A percentile compares a stretch with the other conserved stretches of the same genome.
Evolutionary conservation across 2,329 filamentous ascomycete species (phyloP).

Genomic region (Hypoxylon sp.): DNA sequence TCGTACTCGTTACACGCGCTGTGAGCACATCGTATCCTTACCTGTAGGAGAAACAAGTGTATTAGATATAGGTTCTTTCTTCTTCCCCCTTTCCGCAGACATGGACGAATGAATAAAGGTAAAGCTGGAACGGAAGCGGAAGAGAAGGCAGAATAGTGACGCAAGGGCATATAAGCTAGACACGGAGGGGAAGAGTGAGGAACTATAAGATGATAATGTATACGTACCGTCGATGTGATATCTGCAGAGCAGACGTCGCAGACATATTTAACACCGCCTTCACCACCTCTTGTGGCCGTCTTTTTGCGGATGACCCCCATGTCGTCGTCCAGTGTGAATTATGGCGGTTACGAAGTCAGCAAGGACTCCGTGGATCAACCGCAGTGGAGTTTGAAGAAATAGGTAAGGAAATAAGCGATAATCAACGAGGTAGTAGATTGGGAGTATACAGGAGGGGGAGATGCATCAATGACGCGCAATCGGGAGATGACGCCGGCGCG

Average conservation of each 20-base stretch:
- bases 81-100: not conserved
- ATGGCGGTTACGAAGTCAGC: conserved; percentile 38
- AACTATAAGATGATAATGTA: conserved; percentile 13
- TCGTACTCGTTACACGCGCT: conserved; percentile 92
- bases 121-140: not conserved
- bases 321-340: conserved; percentile 45
- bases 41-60: conserved; percentile 64
- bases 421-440: not conserved
- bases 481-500: not conserved
- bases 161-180: not conserved
- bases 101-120: not conserved
- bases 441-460: not conserved
- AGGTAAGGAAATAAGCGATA: not conserved
- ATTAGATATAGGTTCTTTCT: conserved; percentile 20
- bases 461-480: not conserved
- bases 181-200: not conserved
- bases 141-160: not conserved
- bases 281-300: conserved; percentile 85
- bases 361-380: conserved; percentile 35
- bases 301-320: conserved; percentile 99
- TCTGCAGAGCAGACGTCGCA: conserved; percentile 98
- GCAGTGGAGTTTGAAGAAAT: conserved; percentile 22
- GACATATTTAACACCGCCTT: conserved; percentile 94
- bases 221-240: conserved; percentile 92
- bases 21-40: conserved; percentile 93